Evolutionary conservation across 768 basidiomycete species (phyloP), one percentile per base, ranked within the genome.

Genomic region (Strobilomyces dryophilus): DNA sequence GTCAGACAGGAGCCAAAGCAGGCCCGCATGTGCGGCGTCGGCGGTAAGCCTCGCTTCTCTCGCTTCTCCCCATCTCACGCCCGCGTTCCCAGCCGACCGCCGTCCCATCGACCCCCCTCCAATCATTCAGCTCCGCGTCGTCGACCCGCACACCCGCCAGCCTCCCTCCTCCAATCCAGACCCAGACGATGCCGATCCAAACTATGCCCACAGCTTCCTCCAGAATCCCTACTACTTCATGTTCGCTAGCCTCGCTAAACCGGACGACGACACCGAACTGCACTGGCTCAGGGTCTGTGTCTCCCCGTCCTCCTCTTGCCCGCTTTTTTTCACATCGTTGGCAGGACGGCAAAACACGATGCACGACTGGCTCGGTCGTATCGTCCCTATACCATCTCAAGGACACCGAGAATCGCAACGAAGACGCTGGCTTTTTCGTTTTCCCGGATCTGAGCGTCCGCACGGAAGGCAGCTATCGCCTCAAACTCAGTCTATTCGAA

Each of bases 141-240:
- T 91, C 61, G 88, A 93, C 72, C 84, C 82, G 8, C 62, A 72
- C 26, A 65, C 69, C 31, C 73, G 66, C 27, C 65, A 66, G 24
- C 67, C 66, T 0, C 68, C 68, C 11, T 58, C 59, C 12, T 52
- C 66, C 0, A 53, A 60, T 6, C 60, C 63, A 32, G 69, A 68
- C 29, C 61, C 71, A 17, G 71, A 68, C 7, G 70, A 71, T 21
- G 59, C 66, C 4, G 73, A 73, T 52, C 66, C 65, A 26, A 65
- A 61, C 40, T 78, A 84, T 64, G 74, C 79, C 1, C 77, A 82
- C 51, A 80, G 76, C 20, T 92, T 84, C 66, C 78, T 92, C 17
- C 91, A 93, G 66, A 92, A 95, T 61, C 93, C 93, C 0, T 95
- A 95, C 67, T 95, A 93, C 67, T 94, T 95, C 70, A 95, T 95